Conservation (phyloP, 1,284 basidiomycete genomes). For the Salmacisia buchloeana region DNA sequence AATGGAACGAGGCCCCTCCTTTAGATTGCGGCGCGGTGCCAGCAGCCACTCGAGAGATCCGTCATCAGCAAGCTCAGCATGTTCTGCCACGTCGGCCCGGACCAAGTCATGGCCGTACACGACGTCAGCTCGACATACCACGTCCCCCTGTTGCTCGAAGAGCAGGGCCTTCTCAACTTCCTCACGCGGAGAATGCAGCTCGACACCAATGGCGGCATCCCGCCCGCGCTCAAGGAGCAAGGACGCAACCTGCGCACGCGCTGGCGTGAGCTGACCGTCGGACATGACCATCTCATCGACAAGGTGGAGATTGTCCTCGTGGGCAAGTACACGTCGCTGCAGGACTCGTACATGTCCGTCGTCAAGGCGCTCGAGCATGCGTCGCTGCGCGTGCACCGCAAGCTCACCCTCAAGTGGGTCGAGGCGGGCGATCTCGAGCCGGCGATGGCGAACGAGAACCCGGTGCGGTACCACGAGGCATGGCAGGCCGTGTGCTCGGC, state of each 20-base stretch:
- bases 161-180: slow-evolving; percentile 84
- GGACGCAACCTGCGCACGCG: slow-evolving; percentile 65
- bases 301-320: slow-evolving; percentile 85
- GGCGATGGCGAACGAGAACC: slow-evolving; percentile 68
- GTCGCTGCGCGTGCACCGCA: slow-evolving; percentile 80
- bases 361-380: slow-evolving; percentile 96
- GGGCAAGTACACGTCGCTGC: slow-evolving; percentile 93
- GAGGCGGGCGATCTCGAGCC: slow-evolving; percentile 91
- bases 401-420: slow-evolving; percentile 65
- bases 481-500: slow-evolving; percentile 90
- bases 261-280: slow-evolving; percentile 79
- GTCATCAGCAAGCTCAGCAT: slow-evolving; percentile 96
- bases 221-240: slow-evolving; percentile 58
- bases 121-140: slow-evolving; percentile 97
- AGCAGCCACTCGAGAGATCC: slow-evolving; percentile 64
- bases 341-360: slow-evolving; percentile 98
- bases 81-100: slow-evolving; percentile 93
- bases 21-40: slow-evolving; percentile 83
- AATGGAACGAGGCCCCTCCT: neutral
- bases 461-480: slow-evolving; percentile 89
- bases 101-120: slow-evolving; percentile 94
- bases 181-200: slow-evolving; percentile 77
- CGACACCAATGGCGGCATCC: slow-evolving; percentile 59
- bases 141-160: slow-evolving; percentile 84
- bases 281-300: slow-evolving; percentile 88